Base-by-base conservation (phyloP, 1,139 yeast genomes). In the Zygoascus hellenicus region DNA sequence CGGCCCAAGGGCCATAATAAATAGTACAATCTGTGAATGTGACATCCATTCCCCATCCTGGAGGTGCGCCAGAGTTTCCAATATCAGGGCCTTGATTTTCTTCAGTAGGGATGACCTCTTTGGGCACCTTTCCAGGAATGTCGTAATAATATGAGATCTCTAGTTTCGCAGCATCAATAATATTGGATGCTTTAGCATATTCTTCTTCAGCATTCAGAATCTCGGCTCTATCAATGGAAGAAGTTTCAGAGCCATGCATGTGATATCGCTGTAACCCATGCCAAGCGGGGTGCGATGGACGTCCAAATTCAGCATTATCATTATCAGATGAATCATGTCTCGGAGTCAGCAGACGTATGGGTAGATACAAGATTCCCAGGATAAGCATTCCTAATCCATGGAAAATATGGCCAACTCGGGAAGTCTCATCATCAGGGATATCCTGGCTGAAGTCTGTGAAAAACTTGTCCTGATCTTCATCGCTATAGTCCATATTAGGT, bases 1-100 rank as follows among this genome's bases (percentile, higher is more conserved):
- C 95, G 0, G 97, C 85, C 97, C 97, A 90, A 0, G 98, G 95
- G 0, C 98, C 98, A 59, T 87, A 90, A 55, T 83, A 83, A 1
- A 88, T 69, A 0, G 87, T 81, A 0, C 90, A 81, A 51, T 77
- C 75, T 1, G 76, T 73, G 4, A 88, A 58, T 15, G 71, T 72
- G 14, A 89, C 48, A 48, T 83, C 83, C 5, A 82, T 59, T 0
- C 90, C 92, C 61, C 77, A 77, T 49, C 75, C 77, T 0, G 97
- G 96, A 1, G 68, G 54, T 0, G 80, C 65, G 2, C 75, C 63
- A 38, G 76, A 69, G 51, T 78, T 77, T 2, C 81, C 83, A 31
- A 78, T 66, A 54, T 77, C 81, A 2, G 77, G 68, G 0, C 74
- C 77, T 48, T 67, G 70, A 2, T 52, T 39, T 22, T 56, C 56